Evolutionary conservation across 306 rosid genomes (phyloP), one percentile per base, ranked within the genome.

Genomic region (Acacia confusa): DNA sequence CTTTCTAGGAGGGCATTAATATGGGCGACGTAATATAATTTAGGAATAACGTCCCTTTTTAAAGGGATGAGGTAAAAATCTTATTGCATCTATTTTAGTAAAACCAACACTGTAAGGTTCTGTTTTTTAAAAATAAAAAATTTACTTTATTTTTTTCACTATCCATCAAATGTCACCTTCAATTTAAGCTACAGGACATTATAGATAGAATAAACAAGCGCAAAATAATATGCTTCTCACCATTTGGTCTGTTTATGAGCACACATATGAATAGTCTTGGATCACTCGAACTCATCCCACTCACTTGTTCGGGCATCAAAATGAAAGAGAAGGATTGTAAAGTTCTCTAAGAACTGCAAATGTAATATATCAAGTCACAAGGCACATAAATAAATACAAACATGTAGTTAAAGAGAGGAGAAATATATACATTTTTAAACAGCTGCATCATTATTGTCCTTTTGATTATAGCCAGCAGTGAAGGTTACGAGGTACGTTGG

Each of bases 231-330:
- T 28, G 60, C 36, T 77, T 48, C 87, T 79, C 83, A 96, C 99
- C 99, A 96, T 90, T 96, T 96, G 81, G 96, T 93, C 79, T 96
- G 99, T 88, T 89, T 96, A 50, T 75, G 93, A 83, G 44, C 91
- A 74, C 99, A 93, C 82, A 96, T 90, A 85, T 96, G 99, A 85
- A 96, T 96, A 72, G 97, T 79, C 86, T 91, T 89, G 28, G 99
- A 93, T 98, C 99, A 96, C 86, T 93, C 99, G 71, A 93, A 90
- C 70, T 93, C 94, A 66, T 93, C 98, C 98, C 98, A 96, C 78
- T 96, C 99, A 69, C 89, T 92, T 77, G 97, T 91, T 83, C 84
- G 93, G 78, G 97, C 99, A 87, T 96, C 99, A 25, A 93, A 96
- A 88, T 93, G 99, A 90, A 96, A 96, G 50, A 96, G 85, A 72